These are phyloP conservation scores for Rhodamnia argentea DNA, from an alignment of 345 rosid species.

Conservation along the genomic window DNA sequence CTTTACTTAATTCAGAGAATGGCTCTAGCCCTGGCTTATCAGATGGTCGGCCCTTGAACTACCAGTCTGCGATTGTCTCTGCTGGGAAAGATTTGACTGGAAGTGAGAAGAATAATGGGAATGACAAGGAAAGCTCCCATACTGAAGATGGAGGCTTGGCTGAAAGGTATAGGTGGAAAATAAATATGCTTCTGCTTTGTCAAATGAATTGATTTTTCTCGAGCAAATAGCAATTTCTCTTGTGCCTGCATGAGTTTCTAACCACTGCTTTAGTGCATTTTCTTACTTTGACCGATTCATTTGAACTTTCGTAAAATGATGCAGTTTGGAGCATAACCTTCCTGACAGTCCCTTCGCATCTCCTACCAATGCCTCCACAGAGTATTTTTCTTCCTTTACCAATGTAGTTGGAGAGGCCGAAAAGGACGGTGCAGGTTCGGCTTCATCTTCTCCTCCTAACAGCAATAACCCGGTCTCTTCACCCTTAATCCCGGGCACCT, in stretches of 20 bases:
- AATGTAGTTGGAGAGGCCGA: conserved; percentile 13
- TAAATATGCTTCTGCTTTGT: neutral
- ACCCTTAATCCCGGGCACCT: conserved; percentile 20
- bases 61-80: neutral
- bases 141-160: conserved; percentile 19
- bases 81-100: conserved; percentile 14
- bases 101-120: conserved; percentile 20
- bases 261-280: neutral
- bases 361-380: conserved; percentile 21
- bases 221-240: neutral
- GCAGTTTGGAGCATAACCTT: conserved; percentile 60
- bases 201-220: neutral
- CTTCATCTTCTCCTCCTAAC: conserved; percentile 14
- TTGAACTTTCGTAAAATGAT: neutral
- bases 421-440: conserved; percentile 15
- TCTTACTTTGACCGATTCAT: neutral
- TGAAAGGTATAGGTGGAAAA: conserved; percentile 15
- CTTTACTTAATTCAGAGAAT: conserved; percentile 23
- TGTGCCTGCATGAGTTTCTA: neutral
- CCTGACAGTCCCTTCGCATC: conserved; percentile 76
- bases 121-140: conserved; percentile 22
- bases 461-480: conserved; percentile 26
- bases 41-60: neutral
- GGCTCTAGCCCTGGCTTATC: conserved; percentile 11
- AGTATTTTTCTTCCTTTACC: conserved; percentile 22